A percentile compares a stretch with the other conserved stretches of the same genome.
Conservation (phyloP, 2,329 filamentous ascomycete species). For the Lithohypha guttulata region DNA sequence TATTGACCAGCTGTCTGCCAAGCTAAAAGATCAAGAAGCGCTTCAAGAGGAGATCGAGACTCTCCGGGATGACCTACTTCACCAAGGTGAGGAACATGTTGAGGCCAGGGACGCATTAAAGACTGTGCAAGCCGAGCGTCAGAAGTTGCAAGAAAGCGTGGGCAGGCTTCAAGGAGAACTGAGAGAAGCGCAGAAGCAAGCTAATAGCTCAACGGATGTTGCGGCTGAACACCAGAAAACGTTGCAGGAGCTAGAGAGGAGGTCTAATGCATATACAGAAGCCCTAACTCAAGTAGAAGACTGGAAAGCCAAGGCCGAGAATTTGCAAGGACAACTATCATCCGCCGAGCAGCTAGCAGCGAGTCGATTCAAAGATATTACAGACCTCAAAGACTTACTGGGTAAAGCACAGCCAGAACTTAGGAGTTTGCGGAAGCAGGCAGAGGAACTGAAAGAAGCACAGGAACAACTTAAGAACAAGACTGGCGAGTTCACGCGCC, state of each 20-base stretch:
- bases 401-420: slow-evolving; percentile 82
- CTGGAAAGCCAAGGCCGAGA: slow-evolving; percentile 57
- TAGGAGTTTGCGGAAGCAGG: slow-evolving; percentile 65
- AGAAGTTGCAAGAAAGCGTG: slow-evolving; percentile 53
- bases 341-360: slow-evolving; percentile 80
- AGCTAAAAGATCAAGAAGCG: slow-evolving; percentile 65
- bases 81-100: slow-evolving; percentile 73
- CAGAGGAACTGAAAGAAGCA: slow-evolving; percentile 58
- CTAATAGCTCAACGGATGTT: slow-evolving; percentile 32
- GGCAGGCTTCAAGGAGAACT: slow-evolving; percentile 62
- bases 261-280: slow-evolving; percentile 39
- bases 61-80: slow-evolving; percentile 66
- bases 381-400: slow-evolving; percentile 65
- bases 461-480: slow-evolving; percentile 63
- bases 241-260: slow-evolving; percentile 36
- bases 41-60: slow-evolving; percentile 77
- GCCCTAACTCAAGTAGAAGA: slow-evolving; percentile 56
- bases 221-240: slow-evolving; percentile 39
- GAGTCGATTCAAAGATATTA: slow-evolving; percentile 76
- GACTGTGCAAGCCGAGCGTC: slow-evolving; percentile 58
- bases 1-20: slow-evolving; percentile 60
- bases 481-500: slow-evolving; percentile 54
- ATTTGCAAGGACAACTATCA: slow-evolving; percentile 69
- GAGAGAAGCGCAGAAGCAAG: slow-evolving; percentile 41
- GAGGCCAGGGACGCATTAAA: slow-evolving; percentile 68